These are phyloP conservation scores for Arthroderma sp. DNA, from an alignment of 2,329 filamentous ascomycete genomes.

Conservation along the genomic window DNA sequence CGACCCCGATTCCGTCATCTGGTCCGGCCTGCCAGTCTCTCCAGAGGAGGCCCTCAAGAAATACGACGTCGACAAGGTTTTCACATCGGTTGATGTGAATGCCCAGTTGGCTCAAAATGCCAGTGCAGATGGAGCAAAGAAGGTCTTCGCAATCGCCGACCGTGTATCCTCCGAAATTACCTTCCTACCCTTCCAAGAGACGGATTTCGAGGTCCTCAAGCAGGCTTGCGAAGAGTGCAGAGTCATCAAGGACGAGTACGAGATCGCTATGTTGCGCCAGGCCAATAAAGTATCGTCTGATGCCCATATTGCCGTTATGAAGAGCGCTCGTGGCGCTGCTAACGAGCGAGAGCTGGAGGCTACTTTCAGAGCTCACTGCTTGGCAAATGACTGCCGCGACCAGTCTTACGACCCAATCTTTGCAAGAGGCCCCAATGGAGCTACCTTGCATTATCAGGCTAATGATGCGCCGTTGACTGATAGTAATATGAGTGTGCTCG, in stretches of 20 bases:
- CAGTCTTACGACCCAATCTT: slow-evolving; percentile 87
- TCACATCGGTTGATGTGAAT: slow-evolving; percentile 61
- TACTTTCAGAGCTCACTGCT: slow-evolving; percentile 59
- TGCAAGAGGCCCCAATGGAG: slow-evolving; percentile 67
- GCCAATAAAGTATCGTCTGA: slow-evolving; percentile 68
- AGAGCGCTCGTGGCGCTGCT: slow-evolving; percentile 45
- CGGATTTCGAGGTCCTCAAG: slow-evolving; percentile 47
- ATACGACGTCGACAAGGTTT: slow-evolving; percentile 73
- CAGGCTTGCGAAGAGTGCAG: slow-evolving; percentile 67
- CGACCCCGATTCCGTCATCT: slow-evolving; percentile 80
- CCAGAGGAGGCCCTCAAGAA: slow-evolving; percentile 58
- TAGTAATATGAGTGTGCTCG: slow-evolving; percentile 34
- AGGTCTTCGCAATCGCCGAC: slow-evolving; percentile 63
- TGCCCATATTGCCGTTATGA: slow-evolving; percentile 63
- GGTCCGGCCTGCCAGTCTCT: slow-evolving; percentile 76
- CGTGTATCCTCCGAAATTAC: slow-evolving; percentile 61
- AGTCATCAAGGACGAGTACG: slow-evolving; percentile 73
- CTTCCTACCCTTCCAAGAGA: slow-evolving; percentile 56
- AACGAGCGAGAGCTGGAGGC: slow-evolving; percentile 80
- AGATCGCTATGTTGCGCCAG: slow-evolving; percentile 66
- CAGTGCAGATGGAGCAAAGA: slow-evolving; percentile 29
- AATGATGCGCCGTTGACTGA: slow-evolving; percentile 62
- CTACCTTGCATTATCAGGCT: slow-evolving; percentile 71
- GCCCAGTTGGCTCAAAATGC: slow-evolving; percentile 46
- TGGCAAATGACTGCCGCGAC: slow-evolving; percentile 55